Conservation (phyloP, 495 filamentous ascomycete genomes). For the Penicillium mononematosum region DNA sequence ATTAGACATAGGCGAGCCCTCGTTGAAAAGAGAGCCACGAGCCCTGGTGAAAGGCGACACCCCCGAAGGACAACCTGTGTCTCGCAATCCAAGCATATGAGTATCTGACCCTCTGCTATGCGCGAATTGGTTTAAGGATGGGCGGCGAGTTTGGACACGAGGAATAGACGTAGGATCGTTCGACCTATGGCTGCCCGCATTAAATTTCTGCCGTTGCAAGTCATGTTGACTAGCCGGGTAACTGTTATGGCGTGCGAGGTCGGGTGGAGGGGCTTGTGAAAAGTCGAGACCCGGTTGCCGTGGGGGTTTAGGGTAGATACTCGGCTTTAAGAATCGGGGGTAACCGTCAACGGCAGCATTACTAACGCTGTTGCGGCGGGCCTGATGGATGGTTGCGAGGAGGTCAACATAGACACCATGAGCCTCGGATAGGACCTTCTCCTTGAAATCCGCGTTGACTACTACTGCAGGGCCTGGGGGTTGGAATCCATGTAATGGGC, state of each 20-base stretch:
- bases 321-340: constrained; percentile 49
- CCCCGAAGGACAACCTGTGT: constrained; percentile 33
- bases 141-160: constrained; percentile 26
- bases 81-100: constrained; percentile 31
- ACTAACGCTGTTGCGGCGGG: constrained; percentile 45
- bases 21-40: constrained; percentile 31
- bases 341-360: constrained; percentile 34
- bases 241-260: constrained; percentile 43
- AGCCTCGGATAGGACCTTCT: constrained; percentile 79
- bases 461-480: constrained; percentile 23
- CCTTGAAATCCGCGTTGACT: constrained; percentile 65
- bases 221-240: constrained; percentile 44
- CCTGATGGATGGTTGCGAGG: constrained; percentile 69
- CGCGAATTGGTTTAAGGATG: constrained; percentile 30
- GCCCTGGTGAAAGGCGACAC: constrained; percentile 39
- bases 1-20: constrained; percentile 36
- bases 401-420: constrained; percentile 87
- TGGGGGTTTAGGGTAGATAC: constrained; percentile 64
- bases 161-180: constrained; percentile 17
- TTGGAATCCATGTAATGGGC: constrained; percentile 24
- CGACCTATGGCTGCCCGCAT: constrained; percentile 12
- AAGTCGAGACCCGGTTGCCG: constrained; percentile 51
- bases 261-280: constrained; percentile 28
- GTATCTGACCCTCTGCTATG: constrained; percentile 29
- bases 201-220: constrained; percentile 25